phyloP scores from a whole-genome alignment of 257 asterid species.

The Solanum phureja region DNA sequence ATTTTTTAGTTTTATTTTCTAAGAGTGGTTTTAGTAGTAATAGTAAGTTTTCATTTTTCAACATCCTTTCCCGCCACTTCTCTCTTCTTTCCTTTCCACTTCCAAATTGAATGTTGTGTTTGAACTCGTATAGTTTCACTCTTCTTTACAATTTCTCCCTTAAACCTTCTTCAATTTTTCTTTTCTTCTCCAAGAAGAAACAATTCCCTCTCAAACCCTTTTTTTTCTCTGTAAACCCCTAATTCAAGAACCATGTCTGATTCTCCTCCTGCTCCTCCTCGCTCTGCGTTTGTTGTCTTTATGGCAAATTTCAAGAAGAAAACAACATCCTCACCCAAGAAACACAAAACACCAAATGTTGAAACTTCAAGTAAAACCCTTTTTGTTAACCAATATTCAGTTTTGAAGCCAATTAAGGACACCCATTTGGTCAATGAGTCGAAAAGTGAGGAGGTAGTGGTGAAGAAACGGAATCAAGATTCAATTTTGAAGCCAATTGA shows the following conservation, averaged over 20 bases:
- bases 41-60: no score
- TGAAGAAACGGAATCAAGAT: no score
- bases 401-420: no score
- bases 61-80: no score
- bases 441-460: no score
- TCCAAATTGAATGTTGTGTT: no score
- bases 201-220: background rate
- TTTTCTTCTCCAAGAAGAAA: background rate
- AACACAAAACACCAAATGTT: conserved; percentile 33
- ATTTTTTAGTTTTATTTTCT: no score
- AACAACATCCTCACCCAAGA: conserved; percentile 34
- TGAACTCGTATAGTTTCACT: no score
- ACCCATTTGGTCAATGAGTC: no score
- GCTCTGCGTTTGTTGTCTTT: conserved; percentile 61
- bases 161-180: background rate
- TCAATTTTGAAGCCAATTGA: no score
- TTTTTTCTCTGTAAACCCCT: conserved; percentile 27
- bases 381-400: background rate
- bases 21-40: no score
- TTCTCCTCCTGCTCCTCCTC: conserved; percentile 1
- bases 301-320: conserved; percentile 62
- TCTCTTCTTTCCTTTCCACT: no score
- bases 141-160: background rate
- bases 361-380: background rate
- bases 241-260: background rate